Base-by-base conservation (phyloP, 192 early-diverging fungal species). In the Pilaira anomala region DNA sequence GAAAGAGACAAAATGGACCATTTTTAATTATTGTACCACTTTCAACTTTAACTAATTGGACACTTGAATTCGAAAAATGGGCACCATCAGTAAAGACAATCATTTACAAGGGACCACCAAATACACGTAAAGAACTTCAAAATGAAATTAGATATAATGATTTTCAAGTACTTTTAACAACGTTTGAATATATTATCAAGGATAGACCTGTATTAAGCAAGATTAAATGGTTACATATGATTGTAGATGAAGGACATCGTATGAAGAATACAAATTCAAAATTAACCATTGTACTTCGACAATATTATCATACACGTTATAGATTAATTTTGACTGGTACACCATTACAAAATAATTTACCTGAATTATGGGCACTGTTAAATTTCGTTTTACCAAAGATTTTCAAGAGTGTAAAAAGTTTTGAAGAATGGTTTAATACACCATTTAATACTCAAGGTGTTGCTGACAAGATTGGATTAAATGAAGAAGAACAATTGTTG, bases 391-490 rank as follows among this genome's bases (percentile, higher is more conserved):
- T 98, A 22, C 97, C 97, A 6, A 93, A 86, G 57, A 94, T 99
- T 26, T 99, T 99, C 76, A 92, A 96, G 66, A 94, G 91, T 67
- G 93, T 93, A 1, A 91, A 97, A 64, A 91, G 87, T 45, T 99
- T 99, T 78, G 97, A 98, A 73, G 96, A 99, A 69, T 99, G 96
- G 96, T 99, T 99, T 83, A 97, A 93, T 68, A 91, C 94, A 14
- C 96, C 96, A 9, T 98, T 99, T 64, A 80, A 88, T n/a, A 85
- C 74, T 26, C 75, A 84, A 25, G 88, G 84, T 48, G 89, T 89
- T 19, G 87, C 96, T 64, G 93, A 94, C 57, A 88, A 88, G 52
- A 91, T 95, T 45, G 93, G 89, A 50, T 83, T 99, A 26, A 99
- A 92, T 78, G 97, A 99, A 87, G 97, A 99, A 87, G 97, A 99